These are phyloP conservation scores for Globisporangium takayamanum DNA, from an alignment of 352 stramenopile genomes.

Conservation along the genomic window DNA sequence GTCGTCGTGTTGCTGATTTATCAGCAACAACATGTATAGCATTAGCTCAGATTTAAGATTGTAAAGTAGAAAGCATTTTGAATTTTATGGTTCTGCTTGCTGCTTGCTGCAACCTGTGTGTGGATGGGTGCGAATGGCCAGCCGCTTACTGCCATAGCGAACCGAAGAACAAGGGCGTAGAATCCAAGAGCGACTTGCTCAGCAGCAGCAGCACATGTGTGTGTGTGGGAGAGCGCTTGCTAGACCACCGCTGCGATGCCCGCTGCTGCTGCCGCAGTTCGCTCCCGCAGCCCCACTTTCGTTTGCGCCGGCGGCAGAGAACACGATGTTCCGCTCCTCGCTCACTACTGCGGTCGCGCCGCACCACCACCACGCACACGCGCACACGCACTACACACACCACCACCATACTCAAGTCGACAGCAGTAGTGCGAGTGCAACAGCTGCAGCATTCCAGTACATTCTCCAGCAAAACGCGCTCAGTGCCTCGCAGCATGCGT, in stretches of 20 bases:
- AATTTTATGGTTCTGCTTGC: no score
- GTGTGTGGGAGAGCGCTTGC: conserved; percentile 9
- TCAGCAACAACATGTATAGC: no score
- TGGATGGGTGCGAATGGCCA: no score
- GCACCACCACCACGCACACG: background rate
- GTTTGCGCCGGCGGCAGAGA: conserved; percentile 12
- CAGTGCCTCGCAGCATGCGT: background rate
- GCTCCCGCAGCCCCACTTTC: conserved; percentile 4
- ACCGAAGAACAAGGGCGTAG: no score
- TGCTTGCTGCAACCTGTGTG: no score
- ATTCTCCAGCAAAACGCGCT: background rate
- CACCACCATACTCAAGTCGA: background rate
- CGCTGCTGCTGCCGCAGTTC: background rate
- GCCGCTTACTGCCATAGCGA: no score
- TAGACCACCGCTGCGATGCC: background rate
- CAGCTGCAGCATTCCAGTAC: conserved; percentile 2
- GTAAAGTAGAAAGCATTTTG: no score
- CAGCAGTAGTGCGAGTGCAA: background rate
- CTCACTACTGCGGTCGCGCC: conserved; percentile 3
- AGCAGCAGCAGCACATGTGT: background rate
- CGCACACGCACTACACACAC: background rate
- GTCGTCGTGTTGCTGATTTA: conserved; percentile 10
- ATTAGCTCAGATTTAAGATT: no score
- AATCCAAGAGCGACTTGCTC: no score
- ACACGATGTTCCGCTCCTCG: conserved; percentile 12